phyloP scores from a whole-genome alignment of 2,329 filamentous ascomycete species.

The Hypoxylon sp. region DNA sequence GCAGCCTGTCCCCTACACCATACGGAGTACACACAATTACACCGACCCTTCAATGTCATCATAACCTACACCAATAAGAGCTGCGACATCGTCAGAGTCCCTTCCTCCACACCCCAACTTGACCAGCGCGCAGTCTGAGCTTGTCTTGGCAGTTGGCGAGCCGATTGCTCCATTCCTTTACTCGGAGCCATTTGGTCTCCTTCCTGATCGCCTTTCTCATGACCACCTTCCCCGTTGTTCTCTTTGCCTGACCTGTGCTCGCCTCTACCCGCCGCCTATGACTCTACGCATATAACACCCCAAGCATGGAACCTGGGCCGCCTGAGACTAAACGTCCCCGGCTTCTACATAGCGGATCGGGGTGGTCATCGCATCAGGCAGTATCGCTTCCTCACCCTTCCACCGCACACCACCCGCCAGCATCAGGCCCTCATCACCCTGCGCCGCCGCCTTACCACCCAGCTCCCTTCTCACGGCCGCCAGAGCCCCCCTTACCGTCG shows the following conservation, averaged over 20 bases:
- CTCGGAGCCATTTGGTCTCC: conserved; percentile 48
- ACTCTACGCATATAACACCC: conserved; percentile 59
- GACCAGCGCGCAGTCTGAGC: conserved; percentile 48
- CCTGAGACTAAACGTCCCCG: conserved; percentile 73
- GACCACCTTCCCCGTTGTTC: conserved; percentile 55
- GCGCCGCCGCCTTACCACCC: conserved; percentile 56
- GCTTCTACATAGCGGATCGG: conserved; percentile 62
- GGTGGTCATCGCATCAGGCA: conserved; percentile 63
- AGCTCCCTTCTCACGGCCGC: conserved; percentile 57
- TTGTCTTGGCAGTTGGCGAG: conserved; percentile 48
- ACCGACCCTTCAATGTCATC: conserved; percentile 50
- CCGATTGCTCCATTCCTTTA: conserved; percentile 48
- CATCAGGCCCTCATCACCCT: conserved; percentile 57
- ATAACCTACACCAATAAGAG: conserved; percentile 43
- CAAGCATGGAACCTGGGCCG: conserved; percentile 72
- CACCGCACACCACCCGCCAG: conserved; percentile 55
- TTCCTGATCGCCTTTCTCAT: conserved; percentile 56
- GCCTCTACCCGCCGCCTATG: conserved; percentile 53
- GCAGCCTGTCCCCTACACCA: conserved; percentile 42
- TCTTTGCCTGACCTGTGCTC: conserved; percentile 55
- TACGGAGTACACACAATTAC: conserved; percentile 42
- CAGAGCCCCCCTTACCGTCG: conserved; percentile 57
- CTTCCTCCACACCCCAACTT: conserved; percentile 48
- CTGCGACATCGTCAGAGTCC: conserved; percentile 44
- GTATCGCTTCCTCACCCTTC: conserved; percentile 64